phyloP scores from a whole-genome alignment of 129 eudicot genomes.

The Centella asiatica region DNA sequence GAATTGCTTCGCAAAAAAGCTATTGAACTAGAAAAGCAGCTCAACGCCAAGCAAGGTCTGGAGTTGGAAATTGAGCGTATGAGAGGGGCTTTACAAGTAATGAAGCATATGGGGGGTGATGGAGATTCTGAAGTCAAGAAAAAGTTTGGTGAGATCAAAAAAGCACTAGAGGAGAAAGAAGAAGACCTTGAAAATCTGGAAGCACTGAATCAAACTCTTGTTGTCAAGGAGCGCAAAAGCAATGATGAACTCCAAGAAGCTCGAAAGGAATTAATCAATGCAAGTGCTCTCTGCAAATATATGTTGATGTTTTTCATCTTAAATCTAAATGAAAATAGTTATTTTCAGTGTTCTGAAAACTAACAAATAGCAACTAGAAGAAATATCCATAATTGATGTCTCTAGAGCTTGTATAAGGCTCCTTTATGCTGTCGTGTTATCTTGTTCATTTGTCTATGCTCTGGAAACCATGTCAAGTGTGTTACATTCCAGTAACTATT shows the following conservation, averaged over 20 bases:
- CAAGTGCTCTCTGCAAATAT: neutral
- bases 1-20: constrained; percentile 45
- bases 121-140: constrained; percentile 37
- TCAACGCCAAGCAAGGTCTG: constrained; percentile 64
- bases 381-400: too few species aligned
- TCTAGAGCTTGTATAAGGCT: too few species aligned
- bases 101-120: constrained; percentile 43
- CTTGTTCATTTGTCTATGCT: too few species aligned
- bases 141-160: constrained; percentile 30
- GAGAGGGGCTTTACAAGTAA: constrained; percentile 50
- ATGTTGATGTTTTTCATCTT: too few species aligned
- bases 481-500: too few species aligned
- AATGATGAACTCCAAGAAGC: constrained; percentile 14
- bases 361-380: too few species aligned
- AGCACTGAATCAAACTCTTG: constrained; percentile 5
- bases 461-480: too few species aligned
- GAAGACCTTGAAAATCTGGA: constrained; percentile 8
- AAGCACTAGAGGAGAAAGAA: constrained; percentile 43
- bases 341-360: too few species aligned
- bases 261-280: constrained; percentile 3
- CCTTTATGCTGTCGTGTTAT: too few species aligned
- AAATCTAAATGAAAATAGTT: too few species aligned
- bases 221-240: constrained; percentile 4
- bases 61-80: constrained; percentile 51
- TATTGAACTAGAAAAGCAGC: constrained; percentile 46